Conservation (phyloP, 1,139 yeast species). For the Taphrina confusa region DNA sequence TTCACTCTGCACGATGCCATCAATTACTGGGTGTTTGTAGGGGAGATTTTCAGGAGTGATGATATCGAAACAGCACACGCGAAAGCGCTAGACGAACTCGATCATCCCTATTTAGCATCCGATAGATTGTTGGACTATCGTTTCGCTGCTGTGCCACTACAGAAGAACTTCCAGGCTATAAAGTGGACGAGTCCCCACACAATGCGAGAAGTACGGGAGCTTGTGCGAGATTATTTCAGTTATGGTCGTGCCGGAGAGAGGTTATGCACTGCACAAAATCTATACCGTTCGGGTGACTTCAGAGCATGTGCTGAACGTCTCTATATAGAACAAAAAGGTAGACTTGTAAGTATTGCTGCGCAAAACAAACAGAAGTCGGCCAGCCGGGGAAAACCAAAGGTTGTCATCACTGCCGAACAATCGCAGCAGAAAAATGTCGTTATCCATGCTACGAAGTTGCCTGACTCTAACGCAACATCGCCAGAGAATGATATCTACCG, state of each 20-base stretch:
- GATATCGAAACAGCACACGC: neutral
- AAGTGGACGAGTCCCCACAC: neutral
- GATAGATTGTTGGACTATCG: neutral
- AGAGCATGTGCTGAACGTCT: slow-evolving; percentile 8
- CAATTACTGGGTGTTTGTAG: slow-evolving; percentile 5
- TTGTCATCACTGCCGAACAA: too few species aligned
- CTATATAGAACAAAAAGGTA: neutral
- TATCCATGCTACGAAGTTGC: too few species aligned
- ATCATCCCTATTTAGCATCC: neutral
- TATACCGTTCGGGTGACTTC: neutral
- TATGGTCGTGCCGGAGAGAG: neutral
- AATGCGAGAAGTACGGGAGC: slow-evolving; percentile 1
- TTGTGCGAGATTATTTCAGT: neutral
- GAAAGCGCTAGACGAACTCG: neutral
- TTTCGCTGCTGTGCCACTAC: neutral
- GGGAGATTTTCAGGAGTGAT: neutral
- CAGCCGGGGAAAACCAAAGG: too few species aligned
- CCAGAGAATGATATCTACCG: too few species aligned
- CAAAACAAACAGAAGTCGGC: too few species aligned
- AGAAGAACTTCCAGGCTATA: slow-evolving; percentile 4
- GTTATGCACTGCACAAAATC: neutral
- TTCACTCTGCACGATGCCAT: slow-evolving; percentile 4
- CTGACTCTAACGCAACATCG: too few species aligned
- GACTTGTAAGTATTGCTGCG: too few species aligned
- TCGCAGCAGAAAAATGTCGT: too few species aligned